Conservation (phyloP, 805 yeast species). For the Kluyveromyces lactis region DNA sequence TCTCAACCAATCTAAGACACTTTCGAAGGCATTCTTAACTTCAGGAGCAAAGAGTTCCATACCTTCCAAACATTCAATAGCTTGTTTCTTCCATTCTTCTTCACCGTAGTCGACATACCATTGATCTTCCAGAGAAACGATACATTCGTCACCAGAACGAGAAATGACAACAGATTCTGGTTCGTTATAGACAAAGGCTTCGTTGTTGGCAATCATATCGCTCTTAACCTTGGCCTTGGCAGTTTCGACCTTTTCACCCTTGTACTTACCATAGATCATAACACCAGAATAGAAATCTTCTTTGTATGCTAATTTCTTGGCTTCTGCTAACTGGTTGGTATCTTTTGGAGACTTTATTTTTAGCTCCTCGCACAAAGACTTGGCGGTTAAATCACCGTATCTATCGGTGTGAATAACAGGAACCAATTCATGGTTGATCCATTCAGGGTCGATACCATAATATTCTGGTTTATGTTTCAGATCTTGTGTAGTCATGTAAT, state of each 20-base stretch:
- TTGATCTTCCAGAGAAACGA: slow-evolving; percentile 95
- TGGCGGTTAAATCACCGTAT: slow-evolving; percentile 86
- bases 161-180: slow-evolving; percentile 88
- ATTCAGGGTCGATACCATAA: slow-evolving; percentile 73
- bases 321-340: slow-evolving; percentile 73
- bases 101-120: slow-evolving; percentile 99
- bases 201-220: slow-evolving; percentile 68
- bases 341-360: slow-evolving; percentile 96
- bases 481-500: slow-evolving; percentile 78
- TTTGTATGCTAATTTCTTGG: slow-evolving; percentile 91
- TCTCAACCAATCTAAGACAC: slow-evolving; percentile 90
- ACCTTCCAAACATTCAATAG: slow-evolving; percentile 63
- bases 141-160: slow-evolving; percentile 94
- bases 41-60: slow-evolving; percentile 79
- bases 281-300: slow-evolving; percentile 93
- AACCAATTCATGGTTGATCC: slow-evolving; percentile 71
- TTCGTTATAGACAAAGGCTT: slow-evolving; percentile 86
- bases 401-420: slow-evolving; percentile 73
- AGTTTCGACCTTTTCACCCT: slow-evolving; percentile 81
- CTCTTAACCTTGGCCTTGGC: slow-evolving; percentile 84
- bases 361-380: slow-evolving; percentile 69
- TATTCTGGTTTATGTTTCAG: slow-evolving; percentile 84
- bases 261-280: slow-evolving; percentile 71
- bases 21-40: slow-evolving; percentile 86
- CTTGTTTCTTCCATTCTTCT: slow-evolving; percentile 74